Evolutionary conservation across 208 protist species (phyloP).

Genomic region (Leishmania tarentolae): DNA sequence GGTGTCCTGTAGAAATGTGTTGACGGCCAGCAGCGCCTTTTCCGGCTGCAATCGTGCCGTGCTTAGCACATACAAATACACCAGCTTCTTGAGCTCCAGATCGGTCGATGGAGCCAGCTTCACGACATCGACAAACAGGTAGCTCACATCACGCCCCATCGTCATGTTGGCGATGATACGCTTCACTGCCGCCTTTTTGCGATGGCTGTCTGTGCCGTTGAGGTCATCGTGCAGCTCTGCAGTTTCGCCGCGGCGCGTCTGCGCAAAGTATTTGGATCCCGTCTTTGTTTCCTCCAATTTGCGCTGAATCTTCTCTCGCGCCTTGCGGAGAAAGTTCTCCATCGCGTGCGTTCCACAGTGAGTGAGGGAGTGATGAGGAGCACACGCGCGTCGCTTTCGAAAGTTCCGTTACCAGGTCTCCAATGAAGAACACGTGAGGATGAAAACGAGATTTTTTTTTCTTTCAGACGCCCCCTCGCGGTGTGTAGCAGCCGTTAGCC

Average conservation of each 20-base stretch:
- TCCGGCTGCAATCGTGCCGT: constrained; percentile 99
- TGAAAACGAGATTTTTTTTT: background rate
- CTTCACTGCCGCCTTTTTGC: constrained; percentile 97
- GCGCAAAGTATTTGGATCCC: constrained; percentile 76
- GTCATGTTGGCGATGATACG: constrained; percentile 99
- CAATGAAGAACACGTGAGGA: background rate
- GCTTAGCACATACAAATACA: constrained; percentile 99
- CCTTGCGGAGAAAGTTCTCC: constrained; percentile 71
- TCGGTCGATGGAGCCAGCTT: constrained; percentile 98
- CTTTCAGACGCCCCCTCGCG: background rate
- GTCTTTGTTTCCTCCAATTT: constrained; percentile 57
- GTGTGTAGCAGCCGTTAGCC: too few species aligned
- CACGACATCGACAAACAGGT: constrained; percentile 96
- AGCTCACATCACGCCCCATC: constrained; percentile 98
- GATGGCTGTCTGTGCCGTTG: constrained; percentile 83
- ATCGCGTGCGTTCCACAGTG: constrained; percentile 23
- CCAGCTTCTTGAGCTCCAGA: constrained; percentile 99
- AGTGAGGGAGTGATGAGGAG: background rate
- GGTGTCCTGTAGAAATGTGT: constrained; percentile 98
- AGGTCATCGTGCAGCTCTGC: constrained; percentile 93
- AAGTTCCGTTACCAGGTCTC: background rate
- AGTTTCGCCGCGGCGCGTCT: constrained; percentile 87
- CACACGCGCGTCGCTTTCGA: background rate
- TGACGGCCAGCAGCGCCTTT: constrained; percentile 98
- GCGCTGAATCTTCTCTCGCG: constrained; percentile 79